Evolutionary conservation across 495 filamentous ascomycete species (phyloP), one percentile per base, ranked within the genome.

Genomic region (Daldinia concentrica): DNA sequence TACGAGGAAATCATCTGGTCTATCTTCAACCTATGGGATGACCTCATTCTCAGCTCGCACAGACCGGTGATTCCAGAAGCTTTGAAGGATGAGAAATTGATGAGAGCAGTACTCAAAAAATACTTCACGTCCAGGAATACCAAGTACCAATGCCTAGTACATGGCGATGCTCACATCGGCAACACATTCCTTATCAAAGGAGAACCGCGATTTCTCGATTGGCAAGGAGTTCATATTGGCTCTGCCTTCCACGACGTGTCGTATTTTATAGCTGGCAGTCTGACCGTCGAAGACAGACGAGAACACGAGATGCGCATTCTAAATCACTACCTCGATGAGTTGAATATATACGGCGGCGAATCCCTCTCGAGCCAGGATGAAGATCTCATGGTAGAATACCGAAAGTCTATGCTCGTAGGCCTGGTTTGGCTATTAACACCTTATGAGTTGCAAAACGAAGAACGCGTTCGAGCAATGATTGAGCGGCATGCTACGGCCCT

Each of bases 261-360:
- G 26, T 77, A 77, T 32, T 68, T 71, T 26, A 60, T 73, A 45
- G 64, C 66, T 22, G 57, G 72, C 1, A 71, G 64, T 34, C 17
- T 75, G 32, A 64, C 88, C 86, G 73, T 90, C 86, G 24, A 90
- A 85, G 67, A 90, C 85, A 79, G 92, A 87, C 11, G 90, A 84
- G 6, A 86, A 85, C 68, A 93, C 83, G 68, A 93, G 82, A 72
- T 92, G 91, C 72, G 92, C 71, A 39, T 89, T 86, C 59, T 92
- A 85, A 19, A 92, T 80, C 73, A 72, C 48, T 77, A 27, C 87
- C 90, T 57, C 87, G 85, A 59, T 89, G 57, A 64, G 69, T 58
- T 74, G n/a, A 45, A 62, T 26, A 48, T 37, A 17, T 65, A 74
- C 7, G 73, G 73, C 24, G 75, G 73, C 5, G 70, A 68, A 6